phyloP scores from a whole-genome alignment of 2,329 filamentous ascomycete species.

The Cyphellophora attinorum region DNA sequence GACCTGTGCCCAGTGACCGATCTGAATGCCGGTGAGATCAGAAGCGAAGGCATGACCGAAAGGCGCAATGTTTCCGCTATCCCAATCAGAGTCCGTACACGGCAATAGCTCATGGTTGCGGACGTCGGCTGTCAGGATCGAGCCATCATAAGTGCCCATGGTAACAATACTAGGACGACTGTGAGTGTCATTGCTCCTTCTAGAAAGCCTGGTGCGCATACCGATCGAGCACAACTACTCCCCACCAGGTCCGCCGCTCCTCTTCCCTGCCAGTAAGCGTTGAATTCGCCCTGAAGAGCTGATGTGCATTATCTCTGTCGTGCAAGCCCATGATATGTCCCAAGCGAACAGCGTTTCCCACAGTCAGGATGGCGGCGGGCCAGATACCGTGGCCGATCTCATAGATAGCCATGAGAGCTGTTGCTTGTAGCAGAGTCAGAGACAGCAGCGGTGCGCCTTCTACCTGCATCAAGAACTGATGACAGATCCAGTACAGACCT shows the following conservation, averaged over 20 bases:
- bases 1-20: slow-evolving; percentile 22
- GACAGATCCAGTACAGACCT: slow-evolving; percentile 11
- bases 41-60: slow-evolving; percentile 20
- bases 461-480: slow-evolving; percentile 14
- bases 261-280: slow-evolving; percentile 25
- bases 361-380: slow-evolving; percentile 23
- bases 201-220: slow-evolving; percentile 8
- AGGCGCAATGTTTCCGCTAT: slow-evolving; percentile 19
- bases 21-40: slow-evolving; percentile 10
- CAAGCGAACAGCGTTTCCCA: slow-evolving; percentile 19
- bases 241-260: slow-evolving; percentile 25
- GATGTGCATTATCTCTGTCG: slow-evolving; percentile 19
- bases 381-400: slow-evolving; percentile 28
- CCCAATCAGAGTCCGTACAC: slow-evolving; percentile 20
- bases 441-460: slow-evolving; percentile 17
- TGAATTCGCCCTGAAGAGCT: slow-evolving; percentile 19
- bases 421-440: slow-evolving; percentile 18
- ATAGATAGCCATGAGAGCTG: slow-evolving; percentile 22
- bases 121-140: slow-evolving; percentile 20
- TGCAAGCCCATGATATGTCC: slow-evolving; percentile 20
- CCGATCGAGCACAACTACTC: slow-evolving; percentile 24
- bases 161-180: slow-evolving; percentile 18
- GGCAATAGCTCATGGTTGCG: slow-evolving; percentile 21
- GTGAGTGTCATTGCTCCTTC: neutral
- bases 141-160: slow-evolving; percentile 16